These are phyloP conservation scores for Sclerotinia glacialis DNA, from an alignment of 2,329 filamentous ascomycete species.

Conservation along the genomic window DNA sequence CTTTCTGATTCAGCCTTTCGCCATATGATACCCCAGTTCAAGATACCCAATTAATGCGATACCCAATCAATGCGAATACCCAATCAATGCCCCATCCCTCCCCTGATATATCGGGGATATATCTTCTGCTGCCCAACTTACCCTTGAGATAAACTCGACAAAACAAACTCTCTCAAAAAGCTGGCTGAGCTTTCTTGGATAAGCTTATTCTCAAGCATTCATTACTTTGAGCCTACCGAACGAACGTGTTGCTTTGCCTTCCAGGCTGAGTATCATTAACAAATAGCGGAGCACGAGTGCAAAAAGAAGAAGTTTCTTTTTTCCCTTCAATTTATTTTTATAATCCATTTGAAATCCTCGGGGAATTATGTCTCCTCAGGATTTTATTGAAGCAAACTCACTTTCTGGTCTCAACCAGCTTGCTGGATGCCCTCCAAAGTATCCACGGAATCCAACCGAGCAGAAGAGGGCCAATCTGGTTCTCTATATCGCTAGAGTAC, in stretches of 20 bases:
- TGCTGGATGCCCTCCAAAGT: constrained; percentile 81
- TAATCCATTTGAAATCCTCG: background rate
- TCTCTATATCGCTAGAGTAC: constrained; percentile 90
- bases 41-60: constrained; percentile 4
- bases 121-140: constrained; percentile 4
- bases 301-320: constrained; percentile 1
- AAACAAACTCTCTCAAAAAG: background rate
- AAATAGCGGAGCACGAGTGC: background rate
- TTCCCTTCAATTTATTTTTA: background rate
- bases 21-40: constrained; percentile 2
- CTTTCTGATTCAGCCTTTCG: background rate
- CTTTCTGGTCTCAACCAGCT: constrained; percentile 75
- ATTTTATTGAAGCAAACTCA: constrained; percentile 73
- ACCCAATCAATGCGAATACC: background rate
- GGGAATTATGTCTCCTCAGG: constrained; percentile 26
- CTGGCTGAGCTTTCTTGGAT: background rate
- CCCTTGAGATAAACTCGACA: background rate
- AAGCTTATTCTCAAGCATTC: background rate
- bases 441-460: constrained; percentile 74
- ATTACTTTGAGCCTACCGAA: background rate
- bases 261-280: background rate
- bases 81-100: background rate
- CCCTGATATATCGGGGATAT: background rate
- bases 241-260: constrained; percentile 3
- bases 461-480: constrained; percentile 67